Evolutionary conservation across 2,329 filamentous ascomycete genomes (phyloP).

Genomic region (Diaporthe batatas): DNA sequence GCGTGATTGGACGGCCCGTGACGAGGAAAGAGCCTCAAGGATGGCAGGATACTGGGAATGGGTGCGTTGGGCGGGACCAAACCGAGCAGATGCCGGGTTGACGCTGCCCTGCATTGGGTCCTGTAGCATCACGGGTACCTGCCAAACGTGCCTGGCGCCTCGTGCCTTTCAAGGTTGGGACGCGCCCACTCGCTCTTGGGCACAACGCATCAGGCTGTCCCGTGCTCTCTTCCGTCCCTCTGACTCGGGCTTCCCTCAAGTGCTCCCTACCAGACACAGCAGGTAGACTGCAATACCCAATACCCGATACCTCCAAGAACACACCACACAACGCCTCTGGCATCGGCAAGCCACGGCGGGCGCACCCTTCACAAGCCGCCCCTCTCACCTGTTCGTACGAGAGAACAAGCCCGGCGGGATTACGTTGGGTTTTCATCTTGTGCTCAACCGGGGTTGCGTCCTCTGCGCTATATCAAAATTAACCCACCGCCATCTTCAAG

Average conservation of each 20-base stretch:
- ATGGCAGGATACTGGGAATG: constrained; percentile 17
- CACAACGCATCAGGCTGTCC: constrained; percentile 19
- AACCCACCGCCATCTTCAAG: neutral
- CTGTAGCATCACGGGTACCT: constrained; percentile 8
- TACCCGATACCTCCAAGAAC: neutral
- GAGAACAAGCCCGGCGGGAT: neutral
- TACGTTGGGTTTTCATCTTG: neutral
- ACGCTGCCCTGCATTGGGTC: constrained; percentile 2
- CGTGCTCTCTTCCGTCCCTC: constrained; percentile 23
- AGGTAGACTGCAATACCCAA: constrained; percentile 4
- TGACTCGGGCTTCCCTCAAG: constrained; percentile 35
- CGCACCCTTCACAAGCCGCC: neutral
- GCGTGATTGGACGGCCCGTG: constrained; percentile 17
- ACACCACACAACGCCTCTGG: constrained; percentile 8
- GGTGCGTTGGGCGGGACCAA: constrained; percentile 5
- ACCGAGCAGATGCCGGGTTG: neutral
- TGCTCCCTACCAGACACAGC: constrained; percentile 13
- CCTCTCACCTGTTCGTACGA: neutral
- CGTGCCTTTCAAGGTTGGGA: constrained; percentile 1
- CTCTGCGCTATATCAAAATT: neutral
- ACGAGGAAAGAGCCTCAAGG: constrained; percentile 26
- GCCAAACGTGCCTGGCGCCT: constrained; percentile 15
- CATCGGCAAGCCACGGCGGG: neutral
- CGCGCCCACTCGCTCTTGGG: constrained; percentile 21
- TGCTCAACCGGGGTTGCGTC: neutral